These are phyloP conservation scores for Tylopilus plumbeoviolaceoides DNA, from an alignment of 768 basidiomycete species.

Conservation along the genomic window DNA sequence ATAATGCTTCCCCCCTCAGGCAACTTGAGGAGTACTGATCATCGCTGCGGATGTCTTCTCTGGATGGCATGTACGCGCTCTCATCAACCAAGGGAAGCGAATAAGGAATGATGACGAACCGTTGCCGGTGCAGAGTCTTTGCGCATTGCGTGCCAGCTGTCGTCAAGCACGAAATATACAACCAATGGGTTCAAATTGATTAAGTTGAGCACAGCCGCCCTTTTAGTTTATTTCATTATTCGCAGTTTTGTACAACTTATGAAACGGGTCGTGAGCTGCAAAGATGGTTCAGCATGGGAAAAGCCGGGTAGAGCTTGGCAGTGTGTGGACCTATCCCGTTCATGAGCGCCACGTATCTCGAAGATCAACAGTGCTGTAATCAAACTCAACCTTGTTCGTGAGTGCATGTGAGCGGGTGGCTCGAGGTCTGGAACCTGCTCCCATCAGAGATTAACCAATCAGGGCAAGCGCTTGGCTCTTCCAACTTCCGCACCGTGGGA, in stretches of 20 bases:
- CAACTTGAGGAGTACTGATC: no score
- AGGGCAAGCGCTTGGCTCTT: neutral
- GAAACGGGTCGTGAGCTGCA: neutral
- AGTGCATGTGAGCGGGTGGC: neutral
- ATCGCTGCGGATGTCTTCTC: constrained; percentile 3
- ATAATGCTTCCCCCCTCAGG: no score
- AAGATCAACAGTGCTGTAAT: neutral
- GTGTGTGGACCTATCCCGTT: neutral
- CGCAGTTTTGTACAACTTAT: neutral
- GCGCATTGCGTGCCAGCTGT: neutral
- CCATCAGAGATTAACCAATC: neutral
- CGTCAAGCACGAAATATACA: neutral
- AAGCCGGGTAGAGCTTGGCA: neutral
- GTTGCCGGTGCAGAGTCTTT: neutral
- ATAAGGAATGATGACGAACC: neutral
- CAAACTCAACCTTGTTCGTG: constrained; percentile 1
- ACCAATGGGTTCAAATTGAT: neutral
- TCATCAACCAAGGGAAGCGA: neutral
- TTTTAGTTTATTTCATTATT: neutral
- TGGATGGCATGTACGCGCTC: constrained; percentile 1
- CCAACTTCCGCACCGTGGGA: constrained; percentile 19
- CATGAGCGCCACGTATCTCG: neutral
- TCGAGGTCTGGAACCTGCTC: neutral
- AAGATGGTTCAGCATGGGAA: neutral
- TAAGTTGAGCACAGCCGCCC: neutral